A percentile compares a stretch with the other conserved stretches of the same genome.
Evolutionary conservation across 129 eudicot genomes (phyloP).

Genomic region (Flaveria brownii): DNA sequence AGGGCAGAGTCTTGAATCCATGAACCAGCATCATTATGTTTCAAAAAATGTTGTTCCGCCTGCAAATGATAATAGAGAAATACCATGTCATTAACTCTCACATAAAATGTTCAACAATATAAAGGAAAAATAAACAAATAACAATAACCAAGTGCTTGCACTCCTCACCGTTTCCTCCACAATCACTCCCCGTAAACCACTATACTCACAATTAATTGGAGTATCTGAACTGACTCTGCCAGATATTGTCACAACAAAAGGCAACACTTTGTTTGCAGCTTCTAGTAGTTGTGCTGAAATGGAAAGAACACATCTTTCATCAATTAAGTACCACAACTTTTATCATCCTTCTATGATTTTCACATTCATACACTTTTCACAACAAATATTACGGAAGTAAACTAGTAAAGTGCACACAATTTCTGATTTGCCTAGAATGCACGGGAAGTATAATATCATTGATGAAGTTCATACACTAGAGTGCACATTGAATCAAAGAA

Average conservation of each 20-base stretch:
- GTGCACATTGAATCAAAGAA: background rate
- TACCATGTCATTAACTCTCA: constrained; percentile 4
- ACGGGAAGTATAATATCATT: background rate
- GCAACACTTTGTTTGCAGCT: constrained; percentile 76
- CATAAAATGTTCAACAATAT: background rate
- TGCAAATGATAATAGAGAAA: constrained; percentile 30
- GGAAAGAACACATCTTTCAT: constrained; percentile 11
- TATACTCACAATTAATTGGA: constrained; percentile 81
- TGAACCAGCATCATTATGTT: constrained; percentile 99
- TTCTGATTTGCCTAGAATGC: background rate
- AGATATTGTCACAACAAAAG: constrained; percentile 82
- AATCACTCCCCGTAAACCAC: constrained; percentile 92
- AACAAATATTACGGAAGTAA: too few species aligned
- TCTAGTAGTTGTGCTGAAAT: constrained; percentile 79
- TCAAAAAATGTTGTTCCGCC: constrained; percentile 95
- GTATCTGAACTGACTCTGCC: constrained; percentile 95
- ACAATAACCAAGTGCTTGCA: background rate
- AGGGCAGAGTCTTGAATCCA: constrained; percentile 99
- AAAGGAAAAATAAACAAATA: background rate
- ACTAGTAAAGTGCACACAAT: background rate
- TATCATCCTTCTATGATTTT: constrained; percentile 2
- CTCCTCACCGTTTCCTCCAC: constrained; percentile 88
- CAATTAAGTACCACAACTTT: background rate
- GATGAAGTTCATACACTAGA: background rate
- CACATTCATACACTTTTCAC: background rate